phyloP scores from a whole-genome alignment of 2,329 filamentous ascomycete genomes.

The Cercospora sp. region DNA sequence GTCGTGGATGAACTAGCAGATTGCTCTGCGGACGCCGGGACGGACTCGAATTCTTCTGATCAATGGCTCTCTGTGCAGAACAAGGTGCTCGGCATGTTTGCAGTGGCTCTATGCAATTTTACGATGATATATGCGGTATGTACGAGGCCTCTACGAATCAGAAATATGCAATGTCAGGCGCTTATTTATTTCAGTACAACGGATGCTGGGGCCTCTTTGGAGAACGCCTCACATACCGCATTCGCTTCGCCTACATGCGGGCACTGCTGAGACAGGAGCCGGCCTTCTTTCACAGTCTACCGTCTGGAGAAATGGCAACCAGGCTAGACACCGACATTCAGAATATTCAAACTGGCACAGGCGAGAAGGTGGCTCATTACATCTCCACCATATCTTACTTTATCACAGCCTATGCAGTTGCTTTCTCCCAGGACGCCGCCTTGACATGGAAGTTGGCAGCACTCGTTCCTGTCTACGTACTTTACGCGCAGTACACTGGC shows the following conservation, averaged over 20 bases:
- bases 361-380: slow-evolving; percentile 68
- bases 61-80: slow-evolving; percentile 8
- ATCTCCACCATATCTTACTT: slow-evolving; percentile 65
- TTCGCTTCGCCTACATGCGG: slow-evolving; percentile 61
- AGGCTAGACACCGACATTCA: slow-evolving; percentile 66
- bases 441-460: slow-evolving; percentile 65
- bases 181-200: neutral
- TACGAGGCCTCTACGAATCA: neutral
- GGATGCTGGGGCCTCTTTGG: slow-evolving; percentile 60
- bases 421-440: slow-evolving; percentile 62
- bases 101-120: neutral
- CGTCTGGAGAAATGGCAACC: slow-evolving; percentile 62
- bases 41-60: neutral
- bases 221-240: slow-evolving; percentile 61
- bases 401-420: slow-evolving; percentile 61
- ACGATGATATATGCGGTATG: slow-evolving; percentile 6
- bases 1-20: slow-evolving; percentile 6
- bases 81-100: slow-evolving; percentile 8
- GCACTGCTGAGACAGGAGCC: slow-evolving; percentile 62
- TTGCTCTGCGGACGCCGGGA: neutral
- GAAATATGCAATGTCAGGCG: neutral
- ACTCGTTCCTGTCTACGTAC: slow-evolving; percentile 61
- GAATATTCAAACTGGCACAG: slow-evolving; percentile 65
- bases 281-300: slow-evolving; percentile 62
- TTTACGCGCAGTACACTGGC: slow-evolving; percentile 56